These are phyloP conservation scores for Cytidiella melzeri DNA, from an alignment of 768 basidiomycete genomes.

Conservation along the genomic window DNA sequence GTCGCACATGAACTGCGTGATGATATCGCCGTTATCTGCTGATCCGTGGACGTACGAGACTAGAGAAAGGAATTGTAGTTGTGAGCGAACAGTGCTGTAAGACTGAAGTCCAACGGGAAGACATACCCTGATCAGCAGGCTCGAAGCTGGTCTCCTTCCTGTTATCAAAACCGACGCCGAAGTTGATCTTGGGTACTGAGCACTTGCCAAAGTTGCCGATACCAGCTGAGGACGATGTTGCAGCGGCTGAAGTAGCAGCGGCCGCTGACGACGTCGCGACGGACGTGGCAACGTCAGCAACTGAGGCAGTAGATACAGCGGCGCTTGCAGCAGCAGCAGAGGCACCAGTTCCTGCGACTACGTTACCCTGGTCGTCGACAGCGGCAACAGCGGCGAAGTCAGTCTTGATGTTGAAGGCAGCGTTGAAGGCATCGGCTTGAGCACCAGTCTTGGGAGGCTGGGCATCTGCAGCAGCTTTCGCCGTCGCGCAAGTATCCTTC, in stretches of 20 bases:
- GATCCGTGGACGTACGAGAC: constrained; percentile 51
- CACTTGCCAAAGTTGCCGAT: constrained; percentile 46
- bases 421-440: constrained; percentile 20
- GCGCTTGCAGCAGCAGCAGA: not conserved
- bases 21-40: constrained; percentile 54
- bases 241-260: constrained; percentile 10
- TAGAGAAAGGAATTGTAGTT: constrained; percentile 13
- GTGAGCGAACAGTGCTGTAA: not conserved
- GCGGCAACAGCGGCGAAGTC: constrained; percentile 33
- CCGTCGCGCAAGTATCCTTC: constrained; percentile 9
- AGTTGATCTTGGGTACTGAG: constrained; percentile 47
- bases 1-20: constrained; percentile 55
- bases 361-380: constrained; percentile 35
- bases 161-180: constrained; percentile 46
- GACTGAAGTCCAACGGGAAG: not conserved
- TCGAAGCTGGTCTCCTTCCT: constrained; percentile 50
- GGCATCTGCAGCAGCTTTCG: constrained; percentile 20
- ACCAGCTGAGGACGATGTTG: constrained; percentile 7
- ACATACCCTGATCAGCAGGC: constrained; percentile 40
- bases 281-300: constrained; percentile 1
- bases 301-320: constrained; percentile 6
- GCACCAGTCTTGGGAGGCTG: constrained; percentile 29
- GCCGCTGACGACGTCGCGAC: constrained; percentile 11
- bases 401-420: constrained; percentile 11
- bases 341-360: constrained; percentile 6